Base-by-base conservation (phyloP, 495 filamentous ascomycete species). In the Penicillium desertorum region DNA sequence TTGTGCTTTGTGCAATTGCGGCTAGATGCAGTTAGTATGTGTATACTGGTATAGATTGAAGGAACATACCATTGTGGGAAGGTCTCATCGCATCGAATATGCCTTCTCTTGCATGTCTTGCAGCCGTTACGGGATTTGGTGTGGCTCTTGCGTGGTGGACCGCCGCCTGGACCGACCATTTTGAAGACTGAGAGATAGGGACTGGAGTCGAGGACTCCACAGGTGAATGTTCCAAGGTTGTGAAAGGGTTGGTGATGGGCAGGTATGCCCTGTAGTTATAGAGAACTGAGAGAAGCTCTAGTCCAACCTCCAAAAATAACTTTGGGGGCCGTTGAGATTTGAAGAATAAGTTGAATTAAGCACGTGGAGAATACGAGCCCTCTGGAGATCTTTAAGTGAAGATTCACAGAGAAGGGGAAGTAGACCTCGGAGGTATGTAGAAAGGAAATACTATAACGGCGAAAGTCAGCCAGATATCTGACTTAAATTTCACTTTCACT, bases 1-100 rank as follows among this genome's bases (percentile, higher is more conserved):
- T 96, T 96, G 73, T 98, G 94, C 71, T 98, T 98, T 52, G 93
- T 96, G 75, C 94, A 98, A 74, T 98, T 98, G 59, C 90, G 90
- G 76, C 93, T 98, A 63, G 30, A 45, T 23, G 12, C 2, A 12
- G 17, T 61, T 58, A 60, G 61, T 17, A 2, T 23, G 41, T 7
- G 20, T 27, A 43, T 39, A 34, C 9, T 32, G 30, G 27, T 22
- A 3, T 16, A 8, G 10, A 8, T 32, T 23, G 22, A 10, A 39
- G 36, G 12, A 45, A 73, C 79, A 61, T 81, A 97, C 93, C 94
- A 98, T 85, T 98, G 94, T 22, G 95, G 94, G 64, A 93, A 96
- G 57, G 82, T 96, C 73, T 98, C 95, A 72, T 98, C 94, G 76
- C 94, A 98, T 57, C 94, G 86, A 70, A 98, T 98, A 75, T 98